Conservation (phyloP, 2,329 filamentous ascomycete genomes). For the Sporothrix humicola region DNA sequence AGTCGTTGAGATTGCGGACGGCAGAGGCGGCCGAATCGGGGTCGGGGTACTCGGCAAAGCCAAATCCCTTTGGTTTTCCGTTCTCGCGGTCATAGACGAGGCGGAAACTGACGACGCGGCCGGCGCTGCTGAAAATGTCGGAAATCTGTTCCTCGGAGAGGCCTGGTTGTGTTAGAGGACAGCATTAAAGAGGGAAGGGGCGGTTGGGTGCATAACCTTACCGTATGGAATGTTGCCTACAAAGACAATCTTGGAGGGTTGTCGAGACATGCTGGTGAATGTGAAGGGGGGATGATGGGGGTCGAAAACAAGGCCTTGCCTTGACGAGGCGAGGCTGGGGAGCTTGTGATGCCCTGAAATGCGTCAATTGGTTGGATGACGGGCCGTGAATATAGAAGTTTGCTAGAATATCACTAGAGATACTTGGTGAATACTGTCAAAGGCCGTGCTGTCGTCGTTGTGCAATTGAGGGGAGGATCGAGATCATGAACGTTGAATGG, state of each 20-base stretch:
- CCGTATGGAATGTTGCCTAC: conserved; percentile 87
- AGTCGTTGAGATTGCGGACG: conserved; percentile 92
- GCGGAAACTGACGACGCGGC: conserved; percentile 88
- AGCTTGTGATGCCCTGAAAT: not conserved
- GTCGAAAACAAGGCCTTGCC: not conserved
- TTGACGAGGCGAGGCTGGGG: not conserved
- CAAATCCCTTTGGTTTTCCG: conserved; percentile 92
- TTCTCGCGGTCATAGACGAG: conserved; percentile 96
- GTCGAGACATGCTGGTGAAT: conserved; percentile 67
- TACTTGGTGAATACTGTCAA: too few species aligned
- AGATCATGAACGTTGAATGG: not conserved
- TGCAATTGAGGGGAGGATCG: not conserved
- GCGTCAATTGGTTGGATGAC: not conserved
- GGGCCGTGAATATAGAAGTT: not conserved
- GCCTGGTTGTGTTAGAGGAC: conserved; percentile 58
- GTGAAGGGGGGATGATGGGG: not conserved
- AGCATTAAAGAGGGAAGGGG: too few species aligned
- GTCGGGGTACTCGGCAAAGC: conserved; percentile 94
- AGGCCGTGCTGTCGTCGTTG: not conserved
- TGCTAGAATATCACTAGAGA: not conserved
- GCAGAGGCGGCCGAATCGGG: conserved; percentile 85
- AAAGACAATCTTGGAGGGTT: conserved; percentile 79
- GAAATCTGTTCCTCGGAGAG: conserved; percentile 95
- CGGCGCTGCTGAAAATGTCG: conserved; percentile 88
- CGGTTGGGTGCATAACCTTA: conserved; percentile 42